phyloP scores from a whole-genome alignment of 2,329 filamentous ascomycete species.

The Apiospora saccharicola region DNA sequence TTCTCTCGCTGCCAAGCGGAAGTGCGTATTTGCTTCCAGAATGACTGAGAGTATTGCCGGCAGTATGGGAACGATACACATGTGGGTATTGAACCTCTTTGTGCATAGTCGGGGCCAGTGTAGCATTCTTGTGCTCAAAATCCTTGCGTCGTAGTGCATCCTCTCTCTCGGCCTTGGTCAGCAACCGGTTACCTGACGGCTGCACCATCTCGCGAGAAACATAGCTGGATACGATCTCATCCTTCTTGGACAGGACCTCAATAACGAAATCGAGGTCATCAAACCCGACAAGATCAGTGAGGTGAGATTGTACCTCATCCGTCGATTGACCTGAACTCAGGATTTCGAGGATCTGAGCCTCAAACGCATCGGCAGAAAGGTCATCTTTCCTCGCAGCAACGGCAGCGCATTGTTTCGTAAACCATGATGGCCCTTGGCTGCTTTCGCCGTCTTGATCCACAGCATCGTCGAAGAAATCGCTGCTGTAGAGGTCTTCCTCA shows the following conservation, averaged over 20 bases:
- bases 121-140: constrained; percentile 80
- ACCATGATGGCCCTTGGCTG: constrained; percentile 71
- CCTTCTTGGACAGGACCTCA: constrained; percentile 82
- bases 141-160: constrained; percentile 79
- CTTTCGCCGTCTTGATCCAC: constrained; percentile 39
- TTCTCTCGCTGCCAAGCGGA: constrained; percentile 75
- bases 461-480: constrained; percentile 65
- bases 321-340: constrained; percentile 73
- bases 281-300: constrained; percentile 91
- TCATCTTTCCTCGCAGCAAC: constrained; percentile 71
- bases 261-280: constrained; percentile 94
- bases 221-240: constrained; percentile 65
- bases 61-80: constrained; percentile 84
- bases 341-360: constrained; percentile 78
- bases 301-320: constrained; percentile 87
- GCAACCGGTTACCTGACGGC: constrained; percentile 58
- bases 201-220: constrained; percentile 46
- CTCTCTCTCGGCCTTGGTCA: constrained; percentile 80
- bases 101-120: constrained; percentile 74
- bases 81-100: constrained; percentile 87
- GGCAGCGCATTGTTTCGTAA: constrained; percentile 71
- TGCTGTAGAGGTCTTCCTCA: constrained; percentile 70
- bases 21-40: constrained; percentile 84
- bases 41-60: constrained; percentile 84
- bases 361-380: constrained; percentile 73